Conservation (phyloP, 495 filamentous ascomycete genomes). For the Hypoxylon rickii region DNA sequence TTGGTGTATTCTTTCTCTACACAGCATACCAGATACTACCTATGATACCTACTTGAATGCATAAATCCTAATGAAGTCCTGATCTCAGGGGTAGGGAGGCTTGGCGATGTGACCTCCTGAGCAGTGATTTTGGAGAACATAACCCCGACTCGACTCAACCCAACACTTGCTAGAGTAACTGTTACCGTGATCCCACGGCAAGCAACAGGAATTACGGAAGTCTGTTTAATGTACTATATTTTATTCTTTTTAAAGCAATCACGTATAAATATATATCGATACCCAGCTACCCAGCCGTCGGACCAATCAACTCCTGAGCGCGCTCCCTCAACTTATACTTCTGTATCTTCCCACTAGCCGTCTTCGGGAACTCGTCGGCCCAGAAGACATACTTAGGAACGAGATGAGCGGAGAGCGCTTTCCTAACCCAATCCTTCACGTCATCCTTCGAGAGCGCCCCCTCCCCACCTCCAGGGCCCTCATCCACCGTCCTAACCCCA, state of each 20-base stretch:
- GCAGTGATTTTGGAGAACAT: too few relatives aligned
- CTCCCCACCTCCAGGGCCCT: neutral
- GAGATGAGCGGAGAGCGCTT: constrained; percentile 72
- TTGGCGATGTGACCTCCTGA: too few relatives aligned
- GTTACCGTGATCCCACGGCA: too few relatives aligned
- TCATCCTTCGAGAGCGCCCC: constrained; percentile 55
- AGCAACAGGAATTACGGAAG: too few relatives aligned
- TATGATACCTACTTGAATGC: neutral
- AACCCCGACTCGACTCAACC: too few relatives aligned
- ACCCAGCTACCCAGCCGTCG: neutral
- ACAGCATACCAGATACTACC: neutral
- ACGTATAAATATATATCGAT: neutral
- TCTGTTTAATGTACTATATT: too few relatives aligned
- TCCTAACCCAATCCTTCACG: constrained; percentile 73
- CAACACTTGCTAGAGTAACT: too few relatives aligned
- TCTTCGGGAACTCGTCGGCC: constrained; percentile 83
- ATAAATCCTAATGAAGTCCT: too few relatives aligned
- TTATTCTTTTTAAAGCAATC: neutral
- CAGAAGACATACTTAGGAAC: constrained; percentile 93
- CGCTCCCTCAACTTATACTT: constrained; percentile 83
- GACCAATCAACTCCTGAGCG: constrained; percentile 31
- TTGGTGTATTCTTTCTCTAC: neutral
- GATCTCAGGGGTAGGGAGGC: too few relatives aligned
- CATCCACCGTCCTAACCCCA: constrained; percentile 37
- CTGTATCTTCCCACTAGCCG: constrained; percentile 95